Base-by-base conservation (phyloP, 495 filamentous ascomycete genomes). In the Xylaria nigripes region DNA sequence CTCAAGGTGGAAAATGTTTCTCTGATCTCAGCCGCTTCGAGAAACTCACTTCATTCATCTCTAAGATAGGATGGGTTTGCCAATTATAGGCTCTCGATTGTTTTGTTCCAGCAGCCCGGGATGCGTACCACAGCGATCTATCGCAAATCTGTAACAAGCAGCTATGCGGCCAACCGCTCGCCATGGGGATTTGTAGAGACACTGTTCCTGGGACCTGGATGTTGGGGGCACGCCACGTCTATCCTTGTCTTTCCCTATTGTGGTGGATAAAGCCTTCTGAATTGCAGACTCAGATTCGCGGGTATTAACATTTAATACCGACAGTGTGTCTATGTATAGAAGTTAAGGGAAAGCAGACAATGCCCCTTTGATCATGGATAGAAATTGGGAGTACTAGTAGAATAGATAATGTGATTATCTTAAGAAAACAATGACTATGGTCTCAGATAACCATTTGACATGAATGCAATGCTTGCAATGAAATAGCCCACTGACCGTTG, bases 181-280 rank as follows among this genome's bases (percentile, higher is more conserved):
- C 45, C 13, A 30, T 30, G 15, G 51, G 13, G 6, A 36, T 27
- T 23, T 48, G 23, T 24, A 47, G 51, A 48, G 44, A 54, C 51
- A 42, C 25, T 42, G 51, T 48, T 42, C 44, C 51, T 54, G 51
- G 51, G 45, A 48, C 44, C 34, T 54, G 51, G 44, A 47, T 54
- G 9, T 32, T 41, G 22, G 44, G 43, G 25, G 32, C 51, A 54
- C 51, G 30, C 51, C 27, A 48, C 15, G 43, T 19, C 43, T 29
- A 40, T 27, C 43, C 51, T 40, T 54, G 51, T 54, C 51, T 54
- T 45, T 54, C 51, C 51, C 9, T 54, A 54, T 48, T 48, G 32
- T 42, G n/a, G 42, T 42, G 30, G 43, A 24, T 53, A 45, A 25
- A 18, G 21, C 42, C 27, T 47, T 40, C 21, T 38, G 42, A 54